These are phyloP conservation scores for Ambispora gerdemannii DNA, from an alignment of 192 early-diverging fungal genomes.

Conservation along the genomic window DNA sequence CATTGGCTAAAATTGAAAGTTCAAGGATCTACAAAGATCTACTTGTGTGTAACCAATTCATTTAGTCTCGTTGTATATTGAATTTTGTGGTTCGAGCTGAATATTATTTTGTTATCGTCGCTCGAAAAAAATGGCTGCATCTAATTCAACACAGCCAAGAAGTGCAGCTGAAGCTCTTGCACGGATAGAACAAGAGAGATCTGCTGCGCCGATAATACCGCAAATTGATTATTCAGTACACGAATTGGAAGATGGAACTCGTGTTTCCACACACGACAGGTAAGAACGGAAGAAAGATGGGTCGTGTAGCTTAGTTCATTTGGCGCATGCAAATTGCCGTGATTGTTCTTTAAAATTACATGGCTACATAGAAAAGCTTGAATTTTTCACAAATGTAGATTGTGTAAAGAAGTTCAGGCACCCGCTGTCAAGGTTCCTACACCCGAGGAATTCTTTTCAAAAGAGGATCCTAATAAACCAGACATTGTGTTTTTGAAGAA, in stretches of 20 bases:
- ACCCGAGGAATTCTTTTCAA: slow-evolving; percentile 52
- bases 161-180: slow-evolving; percentile 38
- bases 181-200: too few relatives aligned
- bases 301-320: slow-evolving; percentile 33
- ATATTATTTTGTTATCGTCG: too few relatives aligned
- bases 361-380: background rate
- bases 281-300: too few relatives aligned
- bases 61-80: background rate
- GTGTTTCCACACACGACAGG: slow-evolving; percentile 71
- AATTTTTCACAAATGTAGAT: too few relatives aligned
- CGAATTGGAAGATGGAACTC: slow-evolving; percentile 66
- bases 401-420: slow-evolving; percentile 56
- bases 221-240: slow-evolving; percentile 80
- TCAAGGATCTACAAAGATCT: too few relatives aligned
- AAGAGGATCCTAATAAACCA: slow-evolving; percentile 62
- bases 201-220: slow-evolving; percentile 42
- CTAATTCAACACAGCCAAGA: slow-evolving; percentile 15
- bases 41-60: background rate
- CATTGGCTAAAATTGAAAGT: too few relatives aligned
- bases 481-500: slow-evolving; percentile 81
- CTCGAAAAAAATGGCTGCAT: slow-evolving; percentile 25
- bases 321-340: too few relatives aligned
- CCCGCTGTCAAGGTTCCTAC: slow-evolving; percentile 49
- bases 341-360: background rate
- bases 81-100: too few relatives aligned